These are phyloP conservation scores for Colletotrichum agaves DNA, from an alignment of 2,329 filamentous ascomycete species.

Conservation along the genomic window DNA sequence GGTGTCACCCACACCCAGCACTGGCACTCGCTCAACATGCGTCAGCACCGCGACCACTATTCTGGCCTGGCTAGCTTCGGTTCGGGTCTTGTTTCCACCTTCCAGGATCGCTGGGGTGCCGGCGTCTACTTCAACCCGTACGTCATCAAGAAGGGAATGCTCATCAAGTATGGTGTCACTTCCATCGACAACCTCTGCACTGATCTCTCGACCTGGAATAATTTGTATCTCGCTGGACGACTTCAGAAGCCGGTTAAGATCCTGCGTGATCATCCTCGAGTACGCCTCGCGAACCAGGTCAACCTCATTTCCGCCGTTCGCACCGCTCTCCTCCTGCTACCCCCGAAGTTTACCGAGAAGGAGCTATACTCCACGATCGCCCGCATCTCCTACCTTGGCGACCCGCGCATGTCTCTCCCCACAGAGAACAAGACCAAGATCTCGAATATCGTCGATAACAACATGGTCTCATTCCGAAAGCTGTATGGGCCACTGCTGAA, in stretches of 20 bases:
- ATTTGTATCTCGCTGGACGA: conserved; percentile 93
- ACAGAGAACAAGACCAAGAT: conserved; percentile 95
- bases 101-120: conserved; percentile 90
- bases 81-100: conserved; percentile 83
- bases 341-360: conserved; percentile 84
- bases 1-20: conserved; percentile 94
- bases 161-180: conserved; percentile 98
- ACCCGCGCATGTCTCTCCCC: conserved; percentile 92
- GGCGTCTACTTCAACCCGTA: conserved; percentile 99
- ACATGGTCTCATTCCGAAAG: conserved; percentile 89
- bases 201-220: conserved; percentile 92
- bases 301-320: conserved; percentile 93
- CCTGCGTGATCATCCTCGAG: conserved; percentile 89
- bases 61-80: conserved; percentile 85
- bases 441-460: conserved; percentile 90
- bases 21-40: conserved; percentile 94
- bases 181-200: conserved; percentile 89
- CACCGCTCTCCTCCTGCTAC: conserved; percentile 87
- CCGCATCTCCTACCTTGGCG: conserved; percentile 91
- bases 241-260: conserved; percentile 99
- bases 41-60: conserved; percentile 91
- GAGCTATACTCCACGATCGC: conserved; percentile 92
- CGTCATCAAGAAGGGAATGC: conserved; percentile 90
- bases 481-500: conserved; percentile 91
- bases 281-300: conserved; percentile 94